Evolutionary conservation across 257 asterid species (phyloP), one percentile per base, ranked within the genome.

Genomic region (Euphrasia confusa): DNA sequence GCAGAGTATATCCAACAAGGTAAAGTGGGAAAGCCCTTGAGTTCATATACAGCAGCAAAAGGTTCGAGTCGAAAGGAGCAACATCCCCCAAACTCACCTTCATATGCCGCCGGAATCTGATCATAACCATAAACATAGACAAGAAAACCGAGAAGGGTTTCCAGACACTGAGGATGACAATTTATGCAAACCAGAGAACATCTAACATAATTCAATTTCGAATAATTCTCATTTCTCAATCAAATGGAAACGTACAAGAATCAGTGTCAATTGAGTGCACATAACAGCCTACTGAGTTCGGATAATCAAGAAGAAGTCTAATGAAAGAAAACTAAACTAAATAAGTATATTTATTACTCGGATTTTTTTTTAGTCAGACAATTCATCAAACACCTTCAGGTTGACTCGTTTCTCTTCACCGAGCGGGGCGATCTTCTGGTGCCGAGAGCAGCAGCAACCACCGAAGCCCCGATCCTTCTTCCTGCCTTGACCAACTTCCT

Each of bases 341-440:
- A 3, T 17, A 21, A 21, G 54, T 13, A 2, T 21, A 21, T 21
- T 18, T 35, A n/a, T 48, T 48, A 42, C 48, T 40, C 5, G 4
- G 2, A 5, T 3, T 15, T 14, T n/a, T 44, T 57, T 60, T 69
- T 66, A 40, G 32, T 66, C 64, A 27, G 74, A 24, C 74, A 71
- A 17, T 11, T 55, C 64, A 63, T 66, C 81, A 50, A 70, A 68
- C 75, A 72, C 62, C 54, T 77, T 44, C 49, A 53, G 28, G 30
- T 11, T 71, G 39, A 72, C 33, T 65, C 35, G 2, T 56, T 42
- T 5, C 49, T 64, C 76, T 70, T 75, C 6, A 62, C 67, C 71
- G 81, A 66, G n/a, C 95, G 75, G 18, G 94, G 92, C 4, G 97
- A 89, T n/a, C 70, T 75, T 71, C 95, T 78, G 0, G 28, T 58